Conservation (phyloP, 805 yeast species). For the Spencermartinsiella europaea region DNA sequence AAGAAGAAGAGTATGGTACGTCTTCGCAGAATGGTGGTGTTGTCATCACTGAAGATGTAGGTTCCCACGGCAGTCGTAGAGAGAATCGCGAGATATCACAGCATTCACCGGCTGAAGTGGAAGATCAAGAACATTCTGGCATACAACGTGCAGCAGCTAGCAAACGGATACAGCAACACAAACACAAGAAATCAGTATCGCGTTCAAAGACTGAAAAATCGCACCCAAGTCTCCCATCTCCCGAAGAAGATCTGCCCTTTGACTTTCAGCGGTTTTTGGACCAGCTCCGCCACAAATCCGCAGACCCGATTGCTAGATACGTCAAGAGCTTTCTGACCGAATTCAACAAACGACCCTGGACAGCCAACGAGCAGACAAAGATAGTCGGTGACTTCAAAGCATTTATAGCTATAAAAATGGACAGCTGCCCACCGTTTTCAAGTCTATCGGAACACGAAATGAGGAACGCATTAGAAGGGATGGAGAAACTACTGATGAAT, state of each 20-base stretch:
- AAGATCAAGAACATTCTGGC: too few species aligned
- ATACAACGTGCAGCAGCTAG: neutral
- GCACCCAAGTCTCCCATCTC: neutral
- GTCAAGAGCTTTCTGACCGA: slow-evolving; percentile 77
- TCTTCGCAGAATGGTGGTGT: neutral
- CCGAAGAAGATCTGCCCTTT: slow-evolving; percentile 39
- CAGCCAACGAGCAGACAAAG: slow-evolving; percentile 71
- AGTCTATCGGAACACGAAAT: slow-evolving; percentile 54
- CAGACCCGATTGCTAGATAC: slow-evolving; percentile 86
- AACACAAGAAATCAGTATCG: neutral
- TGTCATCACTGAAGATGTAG: neutral
- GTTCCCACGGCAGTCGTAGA: neutral
- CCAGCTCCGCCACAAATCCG: slow-evolving; percentile 65
- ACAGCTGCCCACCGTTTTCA: slow-evolving; percentile 65
- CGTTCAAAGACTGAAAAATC: neutral
- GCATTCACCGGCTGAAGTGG: neutral
- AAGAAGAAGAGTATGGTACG: neutral
- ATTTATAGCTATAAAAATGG: slow-evolving; percentile 53
- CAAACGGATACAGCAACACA: neutral
- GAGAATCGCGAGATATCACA: neutral
- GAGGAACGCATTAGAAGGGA: slow-evolving; percentile 78
- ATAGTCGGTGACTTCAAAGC: slow-evolving; percentile 69
- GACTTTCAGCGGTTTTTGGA: slow-evolving; percentile 79
- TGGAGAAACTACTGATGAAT: slow-evolving; percentile 90
- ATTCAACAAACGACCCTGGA: slow-evolving; percentile 65